Evolutionary conservation across 78 protist genomes (phyloP), one percentile per base, ranked within the genome.

Genomic region (Isochrysis galbana): DNA sequence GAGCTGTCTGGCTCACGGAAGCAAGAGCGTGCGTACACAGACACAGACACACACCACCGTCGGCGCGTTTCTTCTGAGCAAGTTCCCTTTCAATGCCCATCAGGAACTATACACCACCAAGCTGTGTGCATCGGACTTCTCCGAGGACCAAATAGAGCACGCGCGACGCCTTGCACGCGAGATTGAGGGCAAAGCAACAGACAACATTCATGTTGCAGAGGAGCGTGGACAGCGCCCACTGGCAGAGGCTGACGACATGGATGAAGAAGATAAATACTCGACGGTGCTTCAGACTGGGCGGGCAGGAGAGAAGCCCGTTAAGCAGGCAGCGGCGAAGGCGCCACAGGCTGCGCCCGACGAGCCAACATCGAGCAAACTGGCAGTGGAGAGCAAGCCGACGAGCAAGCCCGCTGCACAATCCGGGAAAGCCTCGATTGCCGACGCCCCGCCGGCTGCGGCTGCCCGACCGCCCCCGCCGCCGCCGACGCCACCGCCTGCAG

Each of bases 91-190:
- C n/a, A n/a, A n/a, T n/a, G n/a, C n/a, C n/a, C n/a, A n/a, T n/a
- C n/a, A n/a, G 72, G 91, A 95, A 26, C 44, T 91, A 22, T 95
- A 95, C 91, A 95, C 96, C 42, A 95, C 95, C 26, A 74, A 39
- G 83, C 22, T 95, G 14, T n/a, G n/a, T 34, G 91, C 87, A 51
- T 39, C 89, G 44, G 48, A 46, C 21, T 94, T 90, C n/a, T 89
- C 93, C 2, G 39, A 34, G 36, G 94, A 95, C 70, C 47, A 67
- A 34, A 32, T 22, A 21, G 34, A 39, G 26, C 45, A 39, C 32
- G 96, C 96, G 55, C 93, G 77, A 54, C 87, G 74, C 38, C 48
- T 91, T 39, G 96, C 96, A 1, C 80, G 41, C 36, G 95, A 95
- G 92, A 95, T 95, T 86, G 96, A 95, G 93, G 26, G 48, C 82